Conservation (phyloP, 192 early-diverging fungal genomes). For the Dissophora ornata region DNA sequence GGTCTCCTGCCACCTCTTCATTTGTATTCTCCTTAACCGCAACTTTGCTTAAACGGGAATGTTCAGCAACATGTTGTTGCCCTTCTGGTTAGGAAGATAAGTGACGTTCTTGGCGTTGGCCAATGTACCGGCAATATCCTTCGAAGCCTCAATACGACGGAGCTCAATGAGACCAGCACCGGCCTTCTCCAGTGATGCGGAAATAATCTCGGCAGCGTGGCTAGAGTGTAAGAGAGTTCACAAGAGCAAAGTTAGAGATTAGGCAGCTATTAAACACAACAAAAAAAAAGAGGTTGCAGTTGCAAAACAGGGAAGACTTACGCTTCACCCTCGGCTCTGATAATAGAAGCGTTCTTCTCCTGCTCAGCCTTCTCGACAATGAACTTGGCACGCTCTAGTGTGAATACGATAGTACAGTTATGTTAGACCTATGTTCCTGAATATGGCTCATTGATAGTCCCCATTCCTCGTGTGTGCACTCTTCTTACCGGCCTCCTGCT, state of each 20-base stretch:
- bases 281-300: too few species aligned
- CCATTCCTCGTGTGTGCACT: too few species aligned
- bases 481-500: slow-evolving; percentile 87
- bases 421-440: background rate
- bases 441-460: background rate
- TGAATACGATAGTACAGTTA: background rate
- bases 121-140: slow-evolving; percentile 94
- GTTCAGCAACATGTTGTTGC: slow-evolving; percentile 56
- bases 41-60: slow-evolving; percentile 32
- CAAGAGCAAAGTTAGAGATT: background rate
- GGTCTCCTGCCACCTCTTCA: too few species aligned
- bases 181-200: slow-evolving; percentile 87
- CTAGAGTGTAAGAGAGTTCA: slow-evolving; percentile 2
- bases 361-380: slow-evolving; percentile 99
- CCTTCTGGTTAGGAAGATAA: slow-evolving; percentile 81
- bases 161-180: slow-evolving; percentile 94
- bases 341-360: slow-evolving; percentile 96
- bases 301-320: too few species aligned
- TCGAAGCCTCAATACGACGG: slow-evolving; percentile 96
- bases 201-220: slow-evolving; percentile 90
- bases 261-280: too few species aligned
- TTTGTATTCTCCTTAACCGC: background rate
- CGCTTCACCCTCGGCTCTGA: slow-evolving; percentile 98
- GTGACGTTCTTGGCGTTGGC: slow-evolving; percentile 86
- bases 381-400: slow-evolving; percentile 92